phyloP scores from a whole-genome alignment of 2,329 filamentous ascomycete genomes.

The Penicillium brasilianum region DNA sequence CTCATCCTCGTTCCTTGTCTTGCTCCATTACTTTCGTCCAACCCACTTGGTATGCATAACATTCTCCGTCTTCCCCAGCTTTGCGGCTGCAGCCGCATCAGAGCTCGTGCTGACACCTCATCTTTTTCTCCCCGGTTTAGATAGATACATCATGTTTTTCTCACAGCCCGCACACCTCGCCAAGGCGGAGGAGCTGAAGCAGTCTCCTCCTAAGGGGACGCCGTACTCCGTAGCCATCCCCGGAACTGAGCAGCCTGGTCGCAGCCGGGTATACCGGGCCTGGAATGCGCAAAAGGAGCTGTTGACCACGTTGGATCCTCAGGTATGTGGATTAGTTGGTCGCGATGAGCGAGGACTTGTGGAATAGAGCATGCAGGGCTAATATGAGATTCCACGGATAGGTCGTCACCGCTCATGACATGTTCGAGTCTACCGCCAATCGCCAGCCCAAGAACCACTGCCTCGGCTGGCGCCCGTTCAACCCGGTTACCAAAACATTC shows the following conservation, averaged over 20 bases:
- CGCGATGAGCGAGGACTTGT: background rate
- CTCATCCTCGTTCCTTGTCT: background rate
- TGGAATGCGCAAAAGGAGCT: conserved; percentile 76
- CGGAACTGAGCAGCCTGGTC: conserved; percentile 72
- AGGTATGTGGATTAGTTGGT: conserved; percentile 45
- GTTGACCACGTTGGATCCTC: conserved; percentile 72
- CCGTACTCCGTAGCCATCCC: conserved; percentile 81
- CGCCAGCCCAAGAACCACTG: conserved; percentile 71
- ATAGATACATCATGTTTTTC: conserved; percentile 42
- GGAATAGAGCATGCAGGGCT: background rate
- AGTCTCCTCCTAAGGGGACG: conserved; percentile 71
- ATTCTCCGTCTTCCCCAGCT: background rate
- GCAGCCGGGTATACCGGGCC: conserved; percentile 80
- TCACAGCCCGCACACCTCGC: conserved; percentile 42
- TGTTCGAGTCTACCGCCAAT: conserved; percentile 72
- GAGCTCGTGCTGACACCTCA: conserved; percentile 8
- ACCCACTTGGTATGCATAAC: conserved; percentile 3
- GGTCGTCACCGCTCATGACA: conserved; percentile 75
- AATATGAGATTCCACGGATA: conserved; percentile 7
- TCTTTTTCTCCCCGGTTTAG: background rate
- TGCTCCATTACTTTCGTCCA: background rate
- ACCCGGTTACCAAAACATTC: conserved; percentile 73
- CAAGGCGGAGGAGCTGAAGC: conserved; percentile 57
- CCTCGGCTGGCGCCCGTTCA: conserved; percentile 80
- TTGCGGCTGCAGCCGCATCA: conserved; percentile 7